These are phyloP conservation scores for Quercus glauca DNA, from an alignment of 306 rosid genomes.

Conservation along the genomic window DNA sequence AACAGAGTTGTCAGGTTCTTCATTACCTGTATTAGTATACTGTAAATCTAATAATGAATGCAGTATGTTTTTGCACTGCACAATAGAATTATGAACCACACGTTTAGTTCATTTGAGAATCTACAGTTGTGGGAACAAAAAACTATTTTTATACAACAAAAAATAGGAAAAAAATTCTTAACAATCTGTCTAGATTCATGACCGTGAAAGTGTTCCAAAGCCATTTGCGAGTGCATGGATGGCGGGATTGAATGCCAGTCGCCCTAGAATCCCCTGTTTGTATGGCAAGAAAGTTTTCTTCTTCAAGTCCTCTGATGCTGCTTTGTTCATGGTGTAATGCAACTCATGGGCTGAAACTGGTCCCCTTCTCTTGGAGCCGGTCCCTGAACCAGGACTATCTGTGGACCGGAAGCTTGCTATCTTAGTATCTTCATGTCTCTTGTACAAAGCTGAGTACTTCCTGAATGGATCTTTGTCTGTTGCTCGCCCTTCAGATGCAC, in stretches of 20 bases:
- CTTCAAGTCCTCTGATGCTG: constrained; percentile 67
- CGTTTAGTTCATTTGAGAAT: not conserved
- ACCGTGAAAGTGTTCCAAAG: constrained; percentile 41
- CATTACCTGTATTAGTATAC: not conserved
- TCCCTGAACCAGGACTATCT: constrained; percentile 19
- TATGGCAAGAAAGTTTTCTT: constrained; percentile 88
- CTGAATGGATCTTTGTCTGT: constrained; percentile 57
- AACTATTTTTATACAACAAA: not conserved
- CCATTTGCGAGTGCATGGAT: constrained; percentile 43
- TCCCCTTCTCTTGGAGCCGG: constrained; percentile 31
- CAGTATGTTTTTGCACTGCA: not conserved
- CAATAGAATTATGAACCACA: constrained; percentile 12
- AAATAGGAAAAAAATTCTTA: not conserved
- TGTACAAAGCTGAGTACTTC: constrained; percentile 39
- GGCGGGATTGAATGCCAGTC: constrained; percentile 53
- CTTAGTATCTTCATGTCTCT: constrained; percentile 39
- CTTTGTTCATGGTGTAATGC: constrained; percentile 71
- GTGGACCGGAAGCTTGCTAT: constrained; percentile 42
- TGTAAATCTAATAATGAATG: too few species aligned
- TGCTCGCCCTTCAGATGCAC: constrained; percentile 89
- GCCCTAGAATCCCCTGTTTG: constrained; percentile 81
- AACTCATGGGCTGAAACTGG: constrained; percentile 65
- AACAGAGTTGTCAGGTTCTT: not conserved
- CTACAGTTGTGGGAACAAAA: not conserved
- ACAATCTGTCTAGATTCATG: not conserved